Percentiles rank a stretch among this genome's conserved stretches.
phyloP scores from a whole-genome alignment of 441 rosid genomes.

The Eruca vesicaria region DNA sequence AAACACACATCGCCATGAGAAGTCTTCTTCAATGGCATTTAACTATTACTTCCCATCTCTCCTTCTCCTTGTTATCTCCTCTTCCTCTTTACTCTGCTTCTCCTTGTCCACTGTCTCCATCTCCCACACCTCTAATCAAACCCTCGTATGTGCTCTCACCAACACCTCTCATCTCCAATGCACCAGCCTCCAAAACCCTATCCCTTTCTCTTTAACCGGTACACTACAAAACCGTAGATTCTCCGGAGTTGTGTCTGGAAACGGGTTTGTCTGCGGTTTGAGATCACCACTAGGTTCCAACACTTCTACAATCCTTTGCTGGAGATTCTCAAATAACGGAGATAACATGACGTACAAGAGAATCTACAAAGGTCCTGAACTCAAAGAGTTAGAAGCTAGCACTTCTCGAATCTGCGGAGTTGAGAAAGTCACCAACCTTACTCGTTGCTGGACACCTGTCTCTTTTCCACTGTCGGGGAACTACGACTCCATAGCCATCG shows the following conservation, averaged over 20 bases:
- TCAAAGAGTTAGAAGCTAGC: slow-evolving; percentile 47
- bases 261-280: slow-evolving; percentile 53
- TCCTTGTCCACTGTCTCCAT: slow-evolving; percentile 53
- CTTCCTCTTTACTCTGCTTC: slow-evolving; percentile 27
- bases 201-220: slow-evolving; percentile 10
- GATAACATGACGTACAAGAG: slow-evolving; percentile 22
- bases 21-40: slow-evolving; percentile 36
- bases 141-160: slow-evolving; percentile 47
- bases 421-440: slow-evolving; percentile 23
- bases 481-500: slow-evolving; percentile 42
- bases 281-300: slow-evolving; percentile 15
- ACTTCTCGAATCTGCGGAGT: slow-evolving; percentile 51
- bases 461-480: background rate
- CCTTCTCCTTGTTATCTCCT: slow-evolving; percentile 16
- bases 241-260: slow-evolving; percentile 52
- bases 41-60: background rate
- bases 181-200: slow-evolving; percentile 32
- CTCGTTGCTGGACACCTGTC: slow-evolving; percentile 53
- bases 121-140: slow-evolving; percentile 42
- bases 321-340: slow-evolving; percentile 51
- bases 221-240: slow-evolving; percentile 20
- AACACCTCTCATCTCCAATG: slow-evolving; percentile 39
- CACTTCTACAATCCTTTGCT: slow-evolving; percentile 41
- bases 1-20: slow-evolving; percentile 32
- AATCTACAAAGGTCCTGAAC: slow-evolving; percentile 36